Conservation (phyloP, 352 stramenopile genomes). For the Aphanomyces astaci region DNA sequence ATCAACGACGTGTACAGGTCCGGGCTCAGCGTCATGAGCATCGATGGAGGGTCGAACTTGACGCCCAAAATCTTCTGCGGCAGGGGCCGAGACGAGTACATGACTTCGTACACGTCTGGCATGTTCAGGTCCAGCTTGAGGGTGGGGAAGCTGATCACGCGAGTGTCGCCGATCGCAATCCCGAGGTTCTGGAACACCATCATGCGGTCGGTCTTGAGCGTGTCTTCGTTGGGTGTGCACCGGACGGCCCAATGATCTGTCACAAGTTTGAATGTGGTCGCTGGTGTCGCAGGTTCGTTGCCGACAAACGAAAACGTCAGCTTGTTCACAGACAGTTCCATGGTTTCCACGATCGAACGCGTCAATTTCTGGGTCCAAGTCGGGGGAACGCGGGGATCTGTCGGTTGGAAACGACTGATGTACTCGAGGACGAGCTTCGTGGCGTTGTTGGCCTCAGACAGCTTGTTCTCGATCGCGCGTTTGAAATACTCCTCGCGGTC, state of each 20-base stretch:
- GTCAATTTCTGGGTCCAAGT: conserved; percentile 2
- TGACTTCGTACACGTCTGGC: conserved; percentile 17
- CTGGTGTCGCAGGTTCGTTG: conserved; percentile 3
- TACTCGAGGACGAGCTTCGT: conserved; percentile 13
- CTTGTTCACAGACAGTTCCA: conserved; percentile 1
- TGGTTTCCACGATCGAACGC: conserved; percentile 16
- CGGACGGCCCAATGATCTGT: neutral
- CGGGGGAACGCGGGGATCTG: neutral
- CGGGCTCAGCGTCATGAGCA: conserved; percentile 14
- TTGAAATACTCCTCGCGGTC: conserved; percentile 16
- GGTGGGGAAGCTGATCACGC: conserved; percentile 7
- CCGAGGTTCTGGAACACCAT: conserved; percentile 12
- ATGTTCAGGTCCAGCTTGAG: conserved; percentile 16
- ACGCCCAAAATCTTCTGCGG: conserved; percentile 12
- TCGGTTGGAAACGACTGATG: neutral
- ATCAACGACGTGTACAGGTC: conserved; percentile 16
- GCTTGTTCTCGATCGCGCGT: conserved; percentile 8
- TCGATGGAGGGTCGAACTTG: neutral
- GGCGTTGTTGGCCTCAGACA: conserved; percentile 1
- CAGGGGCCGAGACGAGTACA: conserved; percentile 17
- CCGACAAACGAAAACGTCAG: conserved; percentile 8
- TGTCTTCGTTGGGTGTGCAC: conserved; percentile 17
- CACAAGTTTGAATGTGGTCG: conserved; percentile 3
- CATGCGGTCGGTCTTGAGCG: conserved; percentile 6
- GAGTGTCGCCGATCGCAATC: neutral